phyloP scores from a whole-genome alignment of 169 alveolate species.

The Eimeria falciformis region DNA sequence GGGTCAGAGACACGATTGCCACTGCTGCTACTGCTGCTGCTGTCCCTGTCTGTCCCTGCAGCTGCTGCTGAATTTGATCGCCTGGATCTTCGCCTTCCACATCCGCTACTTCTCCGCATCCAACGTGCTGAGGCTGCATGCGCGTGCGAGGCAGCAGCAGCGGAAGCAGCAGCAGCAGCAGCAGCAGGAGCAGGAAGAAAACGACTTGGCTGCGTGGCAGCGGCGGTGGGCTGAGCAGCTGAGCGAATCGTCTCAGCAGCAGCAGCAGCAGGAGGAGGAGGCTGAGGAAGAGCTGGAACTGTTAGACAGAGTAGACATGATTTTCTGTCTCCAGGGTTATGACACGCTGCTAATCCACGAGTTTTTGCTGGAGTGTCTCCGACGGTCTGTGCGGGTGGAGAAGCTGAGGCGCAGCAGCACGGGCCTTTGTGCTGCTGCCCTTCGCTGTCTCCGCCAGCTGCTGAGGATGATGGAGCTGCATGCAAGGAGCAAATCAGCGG shows the following conservation, averaged over 20 bases:
- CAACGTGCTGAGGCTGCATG: constrained; percentile 40
- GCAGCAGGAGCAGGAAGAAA: constrained; percentile 46
- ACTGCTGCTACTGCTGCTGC: too few relatives aligned
- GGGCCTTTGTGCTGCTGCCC: constrained; percentile 37
- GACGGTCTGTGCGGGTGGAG: constrained; percentile 6
- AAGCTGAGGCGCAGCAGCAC: constrained; percentile 10
- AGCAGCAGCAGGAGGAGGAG: constrained; percentile 38
- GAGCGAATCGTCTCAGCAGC: neutral
- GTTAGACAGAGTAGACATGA: constrained; percentile 63
- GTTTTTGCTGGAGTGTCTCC: neutral
- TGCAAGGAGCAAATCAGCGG: constrained; percentile 1
- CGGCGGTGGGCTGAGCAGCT: constrained; percentile 56
- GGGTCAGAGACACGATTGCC: too few relatives aligned
- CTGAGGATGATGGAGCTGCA: constrained; percentile 73
- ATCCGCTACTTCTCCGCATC: constrained; percentile 53
- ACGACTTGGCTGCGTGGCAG: constrained; percentile 20
- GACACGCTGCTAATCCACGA: constrained; percentile 59
- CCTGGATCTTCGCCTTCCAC: constrained; percentile 67
- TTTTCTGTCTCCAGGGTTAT: constrained; percentile 69
- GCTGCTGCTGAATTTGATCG: constrained; percentile 58
- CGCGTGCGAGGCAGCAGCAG: constrained; percentile 30
- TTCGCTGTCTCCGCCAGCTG: constrained; percentile 73
- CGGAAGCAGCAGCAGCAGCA: constrained; percentile 1
- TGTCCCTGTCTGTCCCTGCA: neutral
- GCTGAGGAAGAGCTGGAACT: constrained; percentile 11